phyloP scores from a whole-genome alignment of 192 early-diverging fungal genomes.

The Piromyces finnis region DNA sequence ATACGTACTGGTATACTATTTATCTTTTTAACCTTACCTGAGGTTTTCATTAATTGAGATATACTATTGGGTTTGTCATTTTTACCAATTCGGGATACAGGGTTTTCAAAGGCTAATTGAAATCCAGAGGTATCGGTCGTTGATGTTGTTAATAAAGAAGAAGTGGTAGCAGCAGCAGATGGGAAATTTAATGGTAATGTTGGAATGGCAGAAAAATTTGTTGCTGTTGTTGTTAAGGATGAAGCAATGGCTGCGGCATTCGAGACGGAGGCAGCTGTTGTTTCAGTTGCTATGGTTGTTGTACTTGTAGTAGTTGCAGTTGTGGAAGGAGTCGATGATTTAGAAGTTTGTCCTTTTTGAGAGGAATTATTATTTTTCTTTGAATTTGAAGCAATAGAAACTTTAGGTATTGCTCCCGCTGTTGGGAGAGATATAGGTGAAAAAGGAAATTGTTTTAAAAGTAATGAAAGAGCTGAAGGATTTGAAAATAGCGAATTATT shows the following conservation, averaged over 20 bases:
- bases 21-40: background rate
- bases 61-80: background rate
- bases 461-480: conserved; percentile 7
- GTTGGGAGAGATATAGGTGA: background rate
- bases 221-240: background rate
- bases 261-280: conserved; percentile 14
- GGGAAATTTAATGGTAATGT: background rate
- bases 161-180: background rate
- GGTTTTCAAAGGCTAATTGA: conserved; percentile 2
- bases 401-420: background rate
- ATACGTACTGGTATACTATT: background rate
- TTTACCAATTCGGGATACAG: conserved; percentile 3
- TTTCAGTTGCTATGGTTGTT: no score
- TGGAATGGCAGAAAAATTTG: background rate
- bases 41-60: background rate
- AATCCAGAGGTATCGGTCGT: background rate
- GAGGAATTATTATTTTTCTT: no score
- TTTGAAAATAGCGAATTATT: conserved; percentile 37
- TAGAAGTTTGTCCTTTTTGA: no score
- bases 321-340: no score
- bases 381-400: background rate
- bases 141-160: background rate
- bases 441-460: background rate
- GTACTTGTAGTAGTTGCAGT: no score
- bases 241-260: conserved; percentile 1